Evolutionary conservation across 495 filamentous ascomycete genomes (phyloP), one percentile per base, ranked within the genome.

Genomic region (Penicillium fimorum): DNA sequence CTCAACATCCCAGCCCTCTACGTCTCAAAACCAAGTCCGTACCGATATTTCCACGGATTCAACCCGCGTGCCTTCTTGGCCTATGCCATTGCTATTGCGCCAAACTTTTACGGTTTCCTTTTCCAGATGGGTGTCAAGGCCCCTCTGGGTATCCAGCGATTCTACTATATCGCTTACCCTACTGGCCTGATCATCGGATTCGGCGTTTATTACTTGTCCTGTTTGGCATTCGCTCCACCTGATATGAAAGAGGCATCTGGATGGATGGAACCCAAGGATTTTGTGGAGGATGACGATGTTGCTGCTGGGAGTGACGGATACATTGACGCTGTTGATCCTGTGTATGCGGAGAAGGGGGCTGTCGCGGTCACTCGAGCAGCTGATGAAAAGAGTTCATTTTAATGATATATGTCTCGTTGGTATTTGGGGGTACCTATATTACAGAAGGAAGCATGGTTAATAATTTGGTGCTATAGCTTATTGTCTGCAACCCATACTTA

Each of bases 31-130:
- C 61, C 64, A 24, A 54, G 51, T 10, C 52, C 56, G 0, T 70
- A 68, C 35, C n/a, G 60, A 43, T 67, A 59, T 41, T 48, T 60
- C 43, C 35, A 60, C 44, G 67, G 67, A 4, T 65, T 63, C 38
- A 68, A 68, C 27, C 49, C 49, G 0, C 57, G 67, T n/a, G 67
- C 65, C 1, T 65, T 70, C 41, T 43, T 53, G 6, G 57, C 58
- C 0, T 73, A 70, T 25, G 6, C 72, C n/a, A 45, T 72, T 33
- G 68, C 65, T 10, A 33, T 67, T 2, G 63, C 66, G 27, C 63
- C 63, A 0, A 62, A 75, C 32, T 73, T 73, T 53, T 75, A 73
- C 32, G 70, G 70, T 0, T 75, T 75, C 43, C 56, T 75, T 29
- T 62, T 68, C 45, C 66, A 73, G 24, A 71, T 71, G 68, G 72